phyloP scores from a whole-genome alignment of 2,329 filamentous ascomycete species.

The Ophiostoma fasciatum region DNA sequence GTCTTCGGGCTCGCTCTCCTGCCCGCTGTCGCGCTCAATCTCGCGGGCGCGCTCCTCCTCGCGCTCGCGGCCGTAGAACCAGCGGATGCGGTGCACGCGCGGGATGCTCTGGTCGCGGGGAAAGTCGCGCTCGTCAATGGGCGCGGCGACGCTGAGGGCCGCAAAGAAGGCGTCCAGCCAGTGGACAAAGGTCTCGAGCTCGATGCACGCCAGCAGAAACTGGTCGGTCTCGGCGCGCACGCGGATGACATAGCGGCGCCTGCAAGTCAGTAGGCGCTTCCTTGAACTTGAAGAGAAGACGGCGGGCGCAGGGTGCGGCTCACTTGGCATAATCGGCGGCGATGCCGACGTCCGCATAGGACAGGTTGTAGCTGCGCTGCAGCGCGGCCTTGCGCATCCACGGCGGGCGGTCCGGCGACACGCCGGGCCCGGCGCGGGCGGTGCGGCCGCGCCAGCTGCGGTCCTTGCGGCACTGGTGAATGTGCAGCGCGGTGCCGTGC shows the following conservation, averaged over 20 bases:
- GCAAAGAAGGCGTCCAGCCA: constrained; percentile 57
- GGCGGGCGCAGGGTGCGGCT: constrained; percentile 15
- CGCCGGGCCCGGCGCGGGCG: constrained; percentile 30
- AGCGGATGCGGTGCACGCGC: constrained; percentile 37
- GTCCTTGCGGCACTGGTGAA: constrained; percentile 48
- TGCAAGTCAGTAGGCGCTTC: constrained; percentile 15
- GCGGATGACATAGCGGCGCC: constrained; percentile 52
- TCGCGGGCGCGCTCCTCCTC: constrained; percentile 2
- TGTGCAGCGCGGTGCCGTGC: constrained; percentile 51
- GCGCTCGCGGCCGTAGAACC: constrained; percentile 24
- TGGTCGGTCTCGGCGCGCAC: constrained; percentile 60
- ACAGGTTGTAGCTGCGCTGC: constrained; percentile 53
- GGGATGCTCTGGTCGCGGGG: constrained; percentile 48
- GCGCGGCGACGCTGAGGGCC: constrained; percentile 56
- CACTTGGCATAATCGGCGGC: constrained; percentile 59
- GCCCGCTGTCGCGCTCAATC: constrained; percentile 1
- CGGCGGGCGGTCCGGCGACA: constrained; percentile 33
- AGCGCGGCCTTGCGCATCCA: constrained; percentile 40
- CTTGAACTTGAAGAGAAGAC: constrained; percentile 1
- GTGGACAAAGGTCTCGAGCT: constrained; percentile 48
- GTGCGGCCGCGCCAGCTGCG: constrained; percentile 31
- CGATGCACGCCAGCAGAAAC: constrained; percentile 51
- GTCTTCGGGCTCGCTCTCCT: not conserved
- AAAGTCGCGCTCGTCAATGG: constrained; percentile 55
- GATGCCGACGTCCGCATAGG: constrained; percentile 62